phyloP scores from a whole-genome alignment of 495 filamentous ascomycete genomes.

The Hypomontagnella submonticulosa region DNA sequence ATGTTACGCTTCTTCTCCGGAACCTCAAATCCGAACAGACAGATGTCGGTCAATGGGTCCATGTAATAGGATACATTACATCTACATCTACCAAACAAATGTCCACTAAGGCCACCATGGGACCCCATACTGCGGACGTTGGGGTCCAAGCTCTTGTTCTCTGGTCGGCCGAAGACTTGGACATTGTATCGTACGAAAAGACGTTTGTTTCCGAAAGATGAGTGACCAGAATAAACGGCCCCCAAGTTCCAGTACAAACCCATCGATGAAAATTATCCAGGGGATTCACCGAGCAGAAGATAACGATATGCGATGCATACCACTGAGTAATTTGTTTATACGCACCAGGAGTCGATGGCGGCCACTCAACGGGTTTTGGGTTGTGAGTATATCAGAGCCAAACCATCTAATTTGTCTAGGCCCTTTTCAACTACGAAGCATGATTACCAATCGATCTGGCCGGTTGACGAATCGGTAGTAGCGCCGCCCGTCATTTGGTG shows the following conservation, averaged over 20 bases:
- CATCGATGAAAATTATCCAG: conserved; percentile 2
- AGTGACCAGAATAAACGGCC: conserved; percentile 11
- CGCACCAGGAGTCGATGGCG: background rate
- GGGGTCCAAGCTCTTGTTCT: conserved; percentile 38
- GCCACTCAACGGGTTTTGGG: background rate
- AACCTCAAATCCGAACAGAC: conserved; percentile 71
- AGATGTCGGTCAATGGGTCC: conserved; percentile 86
- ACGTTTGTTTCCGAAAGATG: conserved; percentile 21
- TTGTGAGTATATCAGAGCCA: conserved; percentile 14
- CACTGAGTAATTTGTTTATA: conserved; percentile 12
- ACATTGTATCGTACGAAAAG: conserved; percentile 34
- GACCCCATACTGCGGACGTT: conserved; percentile 7
- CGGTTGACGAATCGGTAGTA: conserved; percentile 24
- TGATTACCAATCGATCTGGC: conserved; percentile 23
- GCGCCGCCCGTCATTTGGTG: conserved; percentile 19
- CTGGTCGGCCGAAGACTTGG: conserved; percentile 32
- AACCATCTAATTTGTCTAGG: conserved; percentile 4
- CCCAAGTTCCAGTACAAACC: conserved; percentile 4
- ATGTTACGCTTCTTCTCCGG: conserved; percentile 76
- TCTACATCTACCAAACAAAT: conserved; percentile 43
- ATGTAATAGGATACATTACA: conserved; percentile 85
- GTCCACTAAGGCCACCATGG: conserved; percentile 8
- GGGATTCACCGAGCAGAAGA: background rate
- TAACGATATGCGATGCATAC: conserved; percentile 20
- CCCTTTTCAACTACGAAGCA: conserved; percentile 14